Evolutionary conservation across 305 asterid genomes (phyloP).

Genomic region (Solanum aculeatissimum): DNA sequence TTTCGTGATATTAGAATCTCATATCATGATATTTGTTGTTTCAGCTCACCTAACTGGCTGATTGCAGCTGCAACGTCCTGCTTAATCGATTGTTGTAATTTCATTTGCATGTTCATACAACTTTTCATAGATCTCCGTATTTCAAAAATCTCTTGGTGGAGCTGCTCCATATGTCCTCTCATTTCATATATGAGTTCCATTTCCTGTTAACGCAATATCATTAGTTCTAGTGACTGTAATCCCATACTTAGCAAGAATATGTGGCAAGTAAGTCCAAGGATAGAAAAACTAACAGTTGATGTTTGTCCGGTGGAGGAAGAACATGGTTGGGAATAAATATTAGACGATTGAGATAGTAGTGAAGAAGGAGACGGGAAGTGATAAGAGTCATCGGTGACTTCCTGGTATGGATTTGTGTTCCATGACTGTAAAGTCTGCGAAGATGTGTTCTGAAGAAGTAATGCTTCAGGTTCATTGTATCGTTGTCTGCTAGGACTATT

Average conservation of each 20-base stretch:
- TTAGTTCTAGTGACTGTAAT: neutral
- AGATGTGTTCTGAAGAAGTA: constrained; percentile 17
- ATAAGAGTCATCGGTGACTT: constrained; percentile 28
- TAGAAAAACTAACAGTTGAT: constrained; percentile 38
- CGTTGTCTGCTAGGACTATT: constrained; percentile 20
- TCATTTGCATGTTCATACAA: constrained; percentile 60
- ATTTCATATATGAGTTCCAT: constrained; percentile 67
- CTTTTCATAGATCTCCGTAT: constrained; percentile 56
- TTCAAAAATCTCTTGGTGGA: constrained; percentile 62
- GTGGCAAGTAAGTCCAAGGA: neutral
- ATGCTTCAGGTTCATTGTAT: constrained; percentile 18
- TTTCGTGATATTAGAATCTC: neutral
- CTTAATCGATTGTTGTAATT: constrained; percentile 44
- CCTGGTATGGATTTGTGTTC: constrained; percentile 27
- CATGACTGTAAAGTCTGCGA: constrained; percentile 19
- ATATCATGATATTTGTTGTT: neutral
- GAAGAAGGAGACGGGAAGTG: constrained; percentile 31
- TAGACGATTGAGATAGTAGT: constrained; percentile 29
- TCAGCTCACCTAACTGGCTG: constrained; percentile 37
- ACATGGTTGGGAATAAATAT: constrained; percentile 21
- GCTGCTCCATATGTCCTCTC: constrained; percentile 73
- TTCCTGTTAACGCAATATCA: constrained; percentile 34
- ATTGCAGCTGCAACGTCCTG: constrained; percentile 33
- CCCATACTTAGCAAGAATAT: neutral
- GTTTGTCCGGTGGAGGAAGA: constrained; percentile 27